Conservation (phyloP, 2,329 filamentous ascomycete species). For the Atkinsonella hypoxylon region DNA sequence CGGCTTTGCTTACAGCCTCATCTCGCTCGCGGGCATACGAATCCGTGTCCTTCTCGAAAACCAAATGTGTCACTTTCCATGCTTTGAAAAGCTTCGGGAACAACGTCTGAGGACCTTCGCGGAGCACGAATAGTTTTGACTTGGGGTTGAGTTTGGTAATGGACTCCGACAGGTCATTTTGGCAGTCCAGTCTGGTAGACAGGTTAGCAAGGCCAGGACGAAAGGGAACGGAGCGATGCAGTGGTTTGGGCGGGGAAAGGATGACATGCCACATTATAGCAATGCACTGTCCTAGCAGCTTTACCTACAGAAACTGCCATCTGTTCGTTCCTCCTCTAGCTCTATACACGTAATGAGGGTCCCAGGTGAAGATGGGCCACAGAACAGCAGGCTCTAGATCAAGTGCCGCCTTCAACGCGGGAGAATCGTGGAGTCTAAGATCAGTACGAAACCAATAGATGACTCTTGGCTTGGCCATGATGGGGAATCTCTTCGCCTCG, state of each 20-base stretch:
- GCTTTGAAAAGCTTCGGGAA: conserved; percentile 61
- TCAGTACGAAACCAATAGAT: conserved; percentile 75
- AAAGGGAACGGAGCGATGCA: background rate
- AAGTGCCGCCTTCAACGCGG: conserved; percentile 58
- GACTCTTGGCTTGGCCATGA: conserved; percentile 32
- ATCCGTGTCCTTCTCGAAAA: conserved; percentile 72
- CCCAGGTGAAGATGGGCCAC: conserved; percentile 71
- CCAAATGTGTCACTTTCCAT: conserved; percentile 64
- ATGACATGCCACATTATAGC: background rate
- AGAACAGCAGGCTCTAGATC: conserved; percentile 55
- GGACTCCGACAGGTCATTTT: conserved; percentile 54
- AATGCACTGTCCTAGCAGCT: background rate
- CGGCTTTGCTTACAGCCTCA: conserved; percentile 42
- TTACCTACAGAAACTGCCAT: conserved; percentile 55
- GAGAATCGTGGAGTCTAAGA: conserved; percentile 65
- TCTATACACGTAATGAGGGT: conserved; percentile 67
- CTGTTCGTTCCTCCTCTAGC: conserved; percentile 59
- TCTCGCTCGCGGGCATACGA: conserved; percentile 57
- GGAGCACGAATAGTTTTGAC: conserved; percentile 59
- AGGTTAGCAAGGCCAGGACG: background rate
- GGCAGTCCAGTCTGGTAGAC: conserved; percentile 53
- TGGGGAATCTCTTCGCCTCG: background rate
- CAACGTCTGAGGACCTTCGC: conserved; percentile 60
- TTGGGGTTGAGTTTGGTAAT: conserved; percentile 58
- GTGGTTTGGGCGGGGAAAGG: background rate